A percentile compares a stretch with the other conserved stretches of the same genome.
phyloP scores from a whole-genome alignment of 2,329 filamentous ascomycete genomes.

The Seiridium unicorne region DNA sequence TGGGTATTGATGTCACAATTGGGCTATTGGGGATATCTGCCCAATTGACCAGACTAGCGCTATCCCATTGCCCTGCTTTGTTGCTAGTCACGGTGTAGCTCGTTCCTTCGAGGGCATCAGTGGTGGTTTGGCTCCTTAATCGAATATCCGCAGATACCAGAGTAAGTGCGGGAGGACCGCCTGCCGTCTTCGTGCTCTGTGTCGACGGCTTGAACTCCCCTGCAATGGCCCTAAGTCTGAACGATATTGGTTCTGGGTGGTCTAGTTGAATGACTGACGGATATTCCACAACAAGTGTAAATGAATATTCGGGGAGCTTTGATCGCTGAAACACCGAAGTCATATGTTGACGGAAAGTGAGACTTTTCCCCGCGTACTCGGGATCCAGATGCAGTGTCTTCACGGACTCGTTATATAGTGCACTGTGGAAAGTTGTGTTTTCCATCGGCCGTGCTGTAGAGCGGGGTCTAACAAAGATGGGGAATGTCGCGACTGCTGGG shows the following conservation, averaged over 20 bases:
- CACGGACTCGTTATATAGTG: background rate
- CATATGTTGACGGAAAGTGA: conserved; percentile 31
- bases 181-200: conserved; percentile 14
- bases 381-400: conserved; percentile 27
- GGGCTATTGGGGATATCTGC: background rate
- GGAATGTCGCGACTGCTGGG: conserved; percentile 10
- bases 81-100: background rate
- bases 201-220: background rate
- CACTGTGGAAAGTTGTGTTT: conserved; percentile 11
- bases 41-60: background rate
- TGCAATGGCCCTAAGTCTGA: conserved; percentile 16
- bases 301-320: conserved; percentile 29
- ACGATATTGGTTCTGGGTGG: conserved; percentile 18
- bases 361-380: conserved; percentile 17
- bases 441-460: conserved; percentile 14
- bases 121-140: background rate
- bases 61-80: background rate
- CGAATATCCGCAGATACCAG: conserved; percentile 15
- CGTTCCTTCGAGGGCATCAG: background rate
- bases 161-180: conserved; percentile 11
- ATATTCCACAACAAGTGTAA: conserved; percentile 20
- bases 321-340: conserved; percentile 29
- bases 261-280: conserved; percentile 29
- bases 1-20: background rate
- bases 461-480: conserved; percentile 15